phyloP scores from a whole-genome alignment of 371 early-diverging fungal genomes.

The Mortierella sp. region DNA sequence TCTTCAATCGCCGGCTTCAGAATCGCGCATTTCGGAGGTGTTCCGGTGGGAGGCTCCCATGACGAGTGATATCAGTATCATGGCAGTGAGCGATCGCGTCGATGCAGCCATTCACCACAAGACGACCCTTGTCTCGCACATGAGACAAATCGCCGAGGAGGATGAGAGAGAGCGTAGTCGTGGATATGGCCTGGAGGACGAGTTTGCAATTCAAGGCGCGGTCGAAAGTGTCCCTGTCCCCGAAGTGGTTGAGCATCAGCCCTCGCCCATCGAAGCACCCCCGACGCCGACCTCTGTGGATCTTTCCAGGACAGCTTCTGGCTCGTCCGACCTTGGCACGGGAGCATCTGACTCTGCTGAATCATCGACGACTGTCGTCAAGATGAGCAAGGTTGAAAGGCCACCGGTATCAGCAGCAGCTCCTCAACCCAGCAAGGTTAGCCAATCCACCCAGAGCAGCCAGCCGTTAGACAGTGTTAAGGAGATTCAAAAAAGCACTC shows the following conservation, averaged over 20 bases:
- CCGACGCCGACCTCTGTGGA: constrained; percentile 28
- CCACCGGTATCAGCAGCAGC: constrained; percentile 7
- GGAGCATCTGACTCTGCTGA: constrained; percentile 55
- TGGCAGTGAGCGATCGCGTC: constrained; percentile 37
- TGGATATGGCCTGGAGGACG: constrained; percentile 53
- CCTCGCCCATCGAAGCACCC: constrained; percentile 40
- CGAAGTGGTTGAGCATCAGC: constrained; percentile 47
- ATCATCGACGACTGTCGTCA: constrained; percentile 42
- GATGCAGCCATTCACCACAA: constrained; percentile 52
- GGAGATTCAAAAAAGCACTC: not conserved
- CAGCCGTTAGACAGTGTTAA: constrained; percentile 1
- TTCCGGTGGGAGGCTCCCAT: constrained; percentile 68
- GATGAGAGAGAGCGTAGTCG: constrained; percentile 49
- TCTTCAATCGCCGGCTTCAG: constrained; percentile 65
- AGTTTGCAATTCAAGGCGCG: constrained; percentile 26
- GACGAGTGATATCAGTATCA: constrained; percentile 58
- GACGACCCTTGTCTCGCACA: constrained; percentile 40
- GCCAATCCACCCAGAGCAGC: constrained; percentile 14
- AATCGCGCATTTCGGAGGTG: constrained; percentile 67
- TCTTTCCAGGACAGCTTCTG: constrained; percentile 45
- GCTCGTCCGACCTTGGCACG: constrained; percentile 39
- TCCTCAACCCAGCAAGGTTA: not conserved
- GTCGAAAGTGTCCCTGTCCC: constrained; percentile 28
- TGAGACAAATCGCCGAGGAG: constrained; percentile 54
- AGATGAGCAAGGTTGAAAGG: constrained; percentile 27